Conservation (phyloP, 1,284 basidiomycete species). For the Cutaneotrichosporon spelunceum region DNA sequence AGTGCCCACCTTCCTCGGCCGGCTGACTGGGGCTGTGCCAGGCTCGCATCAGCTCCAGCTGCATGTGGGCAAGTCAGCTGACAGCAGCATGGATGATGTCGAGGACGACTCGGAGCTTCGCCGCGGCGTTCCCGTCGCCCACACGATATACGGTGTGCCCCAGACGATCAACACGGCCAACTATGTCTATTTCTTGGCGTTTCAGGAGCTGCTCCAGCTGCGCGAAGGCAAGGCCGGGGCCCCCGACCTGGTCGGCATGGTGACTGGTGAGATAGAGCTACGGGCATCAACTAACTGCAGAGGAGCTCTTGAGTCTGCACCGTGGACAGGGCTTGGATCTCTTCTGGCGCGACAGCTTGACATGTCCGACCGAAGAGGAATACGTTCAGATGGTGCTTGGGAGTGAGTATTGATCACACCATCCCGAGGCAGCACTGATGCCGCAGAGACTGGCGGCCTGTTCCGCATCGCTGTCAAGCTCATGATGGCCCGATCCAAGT, state of each 20-base stretch:
- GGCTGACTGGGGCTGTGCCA: not conserved
- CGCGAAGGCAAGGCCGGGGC: constrained; percentile 43
- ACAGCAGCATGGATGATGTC: constrained; percentile 84
- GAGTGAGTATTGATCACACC: constrained; percentile 59
- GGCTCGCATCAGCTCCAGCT: not conserved
- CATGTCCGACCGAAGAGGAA: constrained; percentile 90
- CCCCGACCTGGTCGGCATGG: constrained; percentile 53
- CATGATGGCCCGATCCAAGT: constrained; percentile 76
- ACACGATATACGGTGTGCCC: constrained; percentile 92
- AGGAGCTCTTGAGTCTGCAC: constrained; percentile 85
- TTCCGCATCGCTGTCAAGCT: constrained; percentile 90
- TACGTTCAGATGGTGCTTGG: constrained; percentile 96
- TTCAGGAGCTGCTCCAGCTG: constrained; percentile 69
- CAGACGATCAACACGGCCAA: constrained; percentile 98
- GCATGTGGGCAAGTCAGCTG: not conserved
- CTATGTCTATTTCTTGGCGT: constrained; percentile 91
- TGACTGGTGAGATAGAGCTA: constrained; percentile 57
- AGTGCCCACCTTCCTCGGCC: not conserved
- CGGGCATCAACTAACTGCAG: constrained; percentile 47
- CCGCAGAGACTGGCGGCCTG: constrained; percentile 86
- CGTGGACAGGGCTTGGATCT: constrained; percentile 94
- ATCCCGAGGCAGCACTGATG: not conserved
- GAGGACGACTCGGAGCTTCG: constrained; percentile 92
- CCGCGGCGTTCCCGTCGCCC: constrained; percentile 80
- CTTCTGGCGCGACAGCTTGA: constrained; percentile 87